Base-by-base conservation (phyloP, 257 asterid genomes). In the Solanum medicagineum region DNA sequence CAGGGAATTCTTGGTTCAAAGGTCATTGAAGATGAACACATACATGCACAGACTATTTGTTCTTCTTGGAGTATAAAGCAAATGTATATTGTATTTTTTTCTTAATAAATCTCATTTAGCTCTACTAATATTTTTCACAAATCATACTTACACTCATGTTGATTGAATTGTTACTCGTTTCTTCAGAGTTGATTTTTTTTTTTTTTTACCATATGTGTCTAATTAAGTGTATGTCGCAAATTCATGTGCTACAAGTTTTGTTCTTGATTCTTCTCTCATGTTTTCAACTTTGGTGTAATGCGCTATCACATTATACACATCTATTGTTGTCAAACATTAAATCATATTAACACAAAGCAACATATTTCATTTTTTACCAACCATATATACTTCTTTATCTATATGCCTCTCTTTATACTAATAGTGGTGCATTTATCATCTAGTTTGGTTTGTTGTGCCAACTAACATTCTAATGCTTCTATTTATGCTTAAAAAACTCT, bases 1-100 rank as follows among this genome's bases (percentile, higher is more conserved):
- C 11, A 3, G 75, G n/a, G 8, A 87, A 83, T 53, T 77, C 8
- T 84, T 5, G 7, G 54, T 83, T 86, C 60, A 62, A 92, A 92
- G 55, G 81, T 55, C 40, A 42, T 40, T 45, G 74, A 93, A 90
- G 92, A 87, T 94, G 97, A 94, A 93, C 98, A 93, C 73, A 22
- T 89, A 1, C 83, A 77, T 53, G 54, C 7, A 70, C 29, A 70
- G 51, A 77, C 83, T 77, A 77, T 77, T 77, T 77, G 47, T 77
- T 51, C 63, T 77, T 77, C 63, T 77, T 51, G 47, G 19, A 51
- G 83, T 51, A 77, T 26, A 77, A 75, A 77, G 65, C 65, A 77
- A 77, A 16, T 77, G 83, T 51, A 51, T 51, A 16, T 17, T 9
- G 29, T 77, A 77, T 51, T 77, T 51, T 51, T 77, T 51, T 26